Evolutionary conservation across 352 stramenopile genomes (phyloP).

Genomic region (Pythium coloratum): DNA sequence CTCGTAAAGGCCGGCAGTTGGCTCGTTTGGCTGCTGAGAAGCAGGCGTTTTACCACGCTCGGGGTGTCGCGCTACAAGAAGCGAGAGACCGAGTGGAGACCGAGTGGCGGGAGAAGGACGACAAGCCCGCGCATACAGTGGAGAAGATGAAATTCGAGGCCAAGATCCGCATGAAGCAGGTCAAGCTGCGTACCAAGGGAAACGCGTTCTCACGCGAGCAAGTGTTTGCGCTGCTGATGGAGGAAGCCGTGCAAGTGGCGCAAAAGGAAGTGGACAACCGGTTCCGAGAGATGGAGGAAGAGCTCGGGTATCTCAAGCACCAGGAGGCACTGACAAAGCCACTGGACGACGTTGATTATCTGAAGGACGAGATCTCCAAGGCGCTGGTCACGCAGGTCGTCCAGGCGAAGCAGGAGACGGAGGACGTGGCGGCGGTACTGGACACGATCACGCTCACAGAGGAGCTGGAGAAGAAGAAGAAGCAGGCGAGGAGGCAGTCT

Average conservation of each 20-base stretch:
- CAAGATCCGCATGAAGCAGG: conserved; percentile 92
- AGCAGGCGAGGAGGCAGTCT: conserved; percentile 14
- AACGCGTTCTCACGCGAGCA: conserved; percentile 76
- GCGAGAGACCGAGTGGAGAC: conserved; percentile 48
- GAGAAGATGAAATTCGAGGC: conserved; percentile 94
- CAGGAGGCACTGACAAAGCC: conserved; percentile 38
- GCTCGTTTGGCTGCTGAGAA: conserved; percentile 77
- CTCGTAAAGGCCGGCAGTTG: conserved; percentile 65
- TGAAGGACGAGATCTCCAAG: conserved; percentile 69
- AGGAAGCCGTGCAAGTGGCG: conserved; percentile 78
- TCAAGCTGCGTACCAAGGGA: conserved; percentile 87
- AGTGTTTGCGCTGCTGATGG: conserved; percentile 77
- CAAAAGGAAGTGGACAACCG: conserved; percentile 82
- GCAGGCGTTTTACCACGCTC: conserved; percentile 89
- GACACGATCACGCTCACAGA: conserved; percentile 60
- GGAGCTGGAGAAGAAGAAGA: conserved; percentile 48
- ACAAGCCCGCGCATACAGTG: conserved; percentile 64
- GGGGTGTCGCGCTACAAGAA: conserved; percentile 73
- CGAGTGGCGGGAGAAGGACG: conserved; percentile 79
- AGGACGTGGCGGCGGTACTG: conserved; percentile 43
- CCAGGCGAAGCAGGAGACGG: conserved; percentile 56
- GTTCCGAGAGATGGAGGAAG: conserved; percentile 87
- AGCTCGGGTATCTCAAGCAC: conserved; percentile 69
- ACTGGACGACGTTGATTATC: conserved; percentile 52
- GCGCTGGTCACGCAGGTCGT: conserved; percentile 55